Conservation (phyloP, 192 early-diverging fungal genomes). For the Coemansia sp. region DNA sequence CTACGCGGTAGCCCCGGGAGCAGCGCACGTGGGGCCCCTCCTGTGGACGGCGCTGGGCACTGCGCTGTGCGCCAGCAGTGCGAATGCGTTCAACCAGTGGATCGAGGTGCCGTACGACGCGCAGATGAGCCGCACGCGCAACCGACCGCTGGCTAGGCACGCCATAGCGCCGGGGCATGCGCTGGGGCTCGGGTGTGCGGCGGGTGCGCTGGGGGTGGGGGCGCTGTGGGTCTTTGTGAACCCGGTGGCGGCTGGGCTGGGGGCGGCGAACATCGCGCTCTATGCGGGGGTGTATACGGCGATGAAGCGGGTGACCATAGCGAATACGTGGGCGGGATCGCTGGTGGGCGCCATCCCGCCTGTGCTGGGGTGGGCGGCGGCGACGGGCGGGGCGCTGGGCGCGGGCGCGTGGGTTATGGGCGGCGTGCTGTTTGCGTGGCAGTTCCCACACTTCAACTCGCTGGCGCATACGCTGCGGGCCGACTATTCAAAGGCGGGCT, state of each 20-base stretch:
- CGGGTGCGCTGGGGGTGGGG: conserved; percentile 66
- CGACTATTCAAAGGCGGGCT: conserved; percentile 97
- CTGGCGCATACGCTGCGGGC: conserved; percentile 85
- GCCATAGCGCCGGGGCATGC: conserved; percentile 75
- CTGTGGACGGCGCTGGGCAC: conserved; percentile 85
- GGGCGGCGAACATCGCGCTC: conserved; percentile 81
- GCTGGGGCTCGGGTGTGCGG: conserved; percentile 64
- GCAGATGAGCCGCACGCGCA: conserved; percentile 93
- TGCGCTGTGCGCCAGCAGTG: conserved; percentile 79
- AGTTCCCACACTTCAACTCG: conserved; percentile 98
- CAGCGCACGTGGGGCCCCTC: conserved; percentile 58
- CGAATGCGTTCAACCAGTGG: conserved; percentile 97
- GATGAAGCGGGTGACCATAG: conserved; percentile 88
- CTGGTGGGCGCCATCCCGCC: conserved; percentile 97
- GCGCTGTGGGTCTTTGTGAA: conserved; percentile 78
- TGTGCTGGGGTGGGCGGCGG: conserved; percentile 96
- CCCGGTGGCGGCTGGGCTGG: conserved; percentile 78
- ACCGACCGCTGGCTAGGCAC: conserved; percentile 80
- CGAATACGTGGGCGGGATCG: conserved; percentile 95
- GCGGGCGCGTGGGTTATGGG: conserved; percentile 81
- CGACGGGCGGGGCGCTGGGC: conserved; percentile 64
- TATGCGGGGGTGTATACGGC: conserved; percentile 90
- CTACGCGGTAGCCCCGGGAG: conserved; percentile 86
- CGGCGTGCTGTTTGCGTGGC: conserved; percentile 88
- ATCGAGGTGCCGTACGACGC: conserved; percentile 94